These are phyloP conservation scores for Penicillium sp. DNA, from an alignment of 2,329 filamentous ascomycete species.

Conservation along the genomic window DNA sequence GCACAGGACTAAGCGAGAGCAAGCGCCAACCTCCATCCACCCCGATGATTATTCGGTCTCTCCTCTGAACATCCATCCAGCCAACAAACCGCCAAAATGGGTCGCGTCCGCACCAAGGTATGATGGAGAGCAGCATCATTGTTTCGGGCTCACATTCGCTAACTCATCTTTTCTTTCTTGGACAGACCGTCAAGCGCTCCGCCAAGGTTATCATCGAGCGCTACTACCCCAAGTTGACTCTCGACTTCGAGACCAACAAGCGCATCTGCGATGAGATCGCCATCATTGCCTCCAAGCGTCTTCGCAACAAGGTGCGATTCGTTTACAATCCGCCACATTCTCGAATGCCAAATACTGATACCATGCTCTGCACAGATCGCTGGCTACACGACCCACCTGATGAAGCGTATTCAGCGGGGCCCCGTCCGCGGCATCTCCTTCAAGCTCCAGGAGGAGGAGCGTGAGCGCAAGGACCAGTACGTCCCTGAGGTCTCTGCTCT, in stretches of 20 bases:
- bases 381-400: slow-evolving; percentile 96
- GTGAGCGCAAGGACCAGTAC: slow-evolving; percentile 99
- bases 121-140: slow-evolving; percentile 10
- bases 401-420: slow-evolving; percentile 99
- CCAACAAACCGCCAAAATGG: slow-evolving; percentile 46
- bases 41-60: slow-evolving; percentile 11
- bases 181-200: slow-evolving; percentile 71
- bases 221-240: slow-evolving; percentile 95
- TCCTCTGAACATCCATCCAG: slow-evolving; percentile 33
- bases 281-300: slow-evolving; percentile 97
- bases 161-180: slow-evolving; percentile 4
- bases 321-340: not conserved
- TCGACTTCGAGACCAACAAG: slow-evolving; percentile 99
- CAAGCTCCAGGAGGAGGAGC: slow-evolving; percentile 99
- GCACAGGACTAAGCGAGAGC: slow-evolving; percentile 29
- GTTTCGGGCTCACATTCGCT: not conserved
- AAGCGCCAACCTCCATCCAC: slow-evolving; percentile 14
- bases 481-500: slow-evolving; percentile 98
- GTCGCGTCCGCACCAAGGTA: slow-evolving; percentile 50
- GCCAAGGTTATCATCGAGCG: slow-evolving; percentile 99
- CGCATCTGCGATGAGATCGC: slow-evolving; percentile 99
- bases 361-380: slow-evolving; percentile 64
- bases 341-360: slow-evolving; percentile 4
- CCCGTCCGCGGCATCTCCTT: slow-evolving; percentile 99
- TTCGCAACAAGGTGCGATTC: slow-evolving; percentile 89